A percentile compares a stretch with the other conserved stretches of the same genome.
These are phyloP conservation scores for Solanum arcanum DNA, from an alignment of 257 asterid genomes.

Conservation along the genomic window DNA sequence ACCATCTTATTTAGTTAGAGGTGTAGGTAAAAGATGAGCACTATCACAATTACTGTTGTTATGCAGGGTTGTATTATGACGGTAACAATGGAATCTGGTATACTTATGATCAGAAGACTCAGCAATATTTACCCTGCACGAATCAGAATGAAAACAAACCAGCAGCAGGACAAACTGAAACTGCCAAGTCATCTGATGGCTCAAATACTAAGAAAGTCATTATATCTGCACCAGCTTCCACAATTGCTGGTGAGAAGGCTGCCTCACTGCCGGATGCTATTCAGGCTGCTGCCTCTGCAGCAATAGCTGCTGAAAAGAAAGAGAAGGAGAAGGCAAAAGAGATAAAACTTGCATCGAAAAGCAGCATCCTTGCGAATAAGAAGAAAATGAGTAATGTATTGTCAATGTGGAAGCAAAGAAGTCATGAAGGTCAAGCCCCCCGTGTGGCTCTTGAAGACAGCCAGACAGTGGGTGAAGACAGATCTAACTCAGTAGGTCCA, in stretches of 20 bases:
- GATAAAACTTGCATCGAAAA: slow-evolving; percentile 82
- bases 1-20: neutral
- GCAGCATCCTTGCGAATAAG: slow-evolving; percentile 87
- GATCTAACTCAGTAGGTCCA: slow-evolving; percentile 33
- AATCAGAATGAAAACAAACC: slow-evolving; percentile 59
- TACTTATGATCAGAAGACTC: slow-evolving; percentile 70
- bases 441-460: slow-evolving; percentile 68
- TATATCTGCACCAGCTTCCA: slow-evolving; percentile 95
- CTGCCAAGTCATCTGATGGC: slow-evolving; percentile 38
- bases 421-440: slow-evolving; percentile 90
- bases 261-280: slow-evolving; percentile 88
- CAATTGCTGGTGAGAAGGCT: slow-evolving; percentile 62
- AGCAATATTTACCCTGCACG: slow-evolving; percentile 66
- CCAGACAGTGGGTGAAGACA: slow-evolving; percentile 43
- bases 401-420: slow-evolving; percentile 95
- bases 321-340: slow-evolving; percentile 86
- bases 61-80: slow-evolving; percentile 80
- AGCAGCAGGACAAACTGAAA: slow-evolving; percentile 47
- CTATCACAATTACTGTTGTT: neutral
- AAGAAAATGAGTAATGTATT: slow-evolving; percentile 96
- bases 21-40: neutral
- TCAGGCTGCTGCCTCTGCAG: slow-evolving; percentile 99
- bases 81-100: slow-evolving; percentile 95
- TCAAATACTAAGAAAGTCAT: slow-evolving; percentile 53
- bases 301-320: slow-evolving; percentile 94